phyloP scores from a whole-genome alignment of 768 basidiomycete species.

The Boletus eberwhitei region DNA sequence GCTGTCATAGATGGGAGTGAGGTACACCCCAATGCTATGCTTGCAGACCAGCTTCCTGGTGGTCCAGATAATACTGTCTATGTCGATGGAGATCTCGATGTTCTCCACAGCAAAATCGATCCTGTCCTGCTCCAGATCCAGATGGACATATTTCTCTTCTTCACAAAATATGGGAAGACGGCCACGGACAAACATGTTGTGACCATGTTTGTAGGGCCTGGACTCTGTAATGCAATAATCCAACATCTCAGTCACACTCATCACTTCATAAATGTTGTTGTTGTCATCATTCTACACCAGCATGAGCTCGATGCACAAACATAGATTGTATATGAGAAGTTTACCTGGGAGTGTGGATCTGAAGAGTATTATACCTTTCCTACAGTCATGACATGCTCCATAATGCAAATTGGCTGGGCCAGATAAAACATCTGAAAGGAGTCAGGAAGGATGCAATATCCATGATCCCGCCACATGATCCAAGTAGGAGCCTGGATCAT shows the following conservation, averaged over 20 bases:
- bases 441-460: background rate
- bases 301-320: no score
- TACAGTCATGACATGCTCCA: no score
- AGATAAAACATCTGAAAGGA: conserved; percentile 11
- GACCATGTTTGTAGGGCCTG: background rate
- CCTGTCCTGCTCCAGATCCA: conserved; percentile 1
- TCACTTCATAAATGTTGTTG: no score
- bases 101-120: background rate
- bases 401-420: background rate
- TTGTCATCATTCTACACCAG: no score
- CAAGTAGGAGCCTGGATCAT: background rate
- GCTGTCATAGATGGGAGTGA: background rate
- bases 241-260: no score
- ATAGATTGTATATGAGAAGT: no score
- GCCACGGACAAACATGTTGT: background rate
- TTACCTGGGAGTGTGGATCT: no score
- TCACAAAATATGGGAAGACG: background rate
- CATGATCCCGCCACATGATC: conserved; percentile 12
- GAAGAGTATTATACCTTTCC: no score
- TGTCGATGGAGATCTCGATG: background rate
- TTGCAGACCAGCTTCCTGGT: background rate
- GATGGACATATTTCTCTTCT: background rate
- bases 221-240: no score
- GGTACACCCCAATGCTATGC: background rate
- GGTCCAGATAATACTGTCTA: conserved; percentile 7